Evolutionary conservation across 805 yeast species (phyloP).

Genomic region (Clavispora santaluciae): DNA sequence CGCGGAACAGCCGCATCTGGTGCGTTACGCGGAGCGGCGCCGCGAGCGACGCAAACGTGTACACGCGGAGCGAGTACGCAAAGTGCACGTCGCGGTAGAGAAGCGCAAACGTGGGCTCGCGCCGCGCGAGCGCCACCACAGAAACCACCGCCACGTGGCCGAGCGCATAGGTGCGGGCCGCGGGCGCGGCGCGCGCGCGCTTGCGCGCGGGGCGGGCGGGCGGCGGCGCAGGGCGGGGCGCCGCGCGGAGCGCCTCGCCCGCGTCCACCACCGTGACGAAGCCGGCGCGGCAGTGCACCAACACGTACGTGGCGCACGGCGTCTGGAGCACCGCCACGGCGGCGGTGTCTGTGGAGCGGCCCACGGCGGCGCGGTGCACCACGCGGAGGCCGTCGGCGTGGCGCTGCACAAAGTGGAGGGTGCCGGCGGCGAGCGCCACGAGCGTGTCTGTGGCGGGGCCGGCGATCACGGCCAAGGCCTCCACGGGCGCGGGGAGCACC

Average conservation of each 20-base stretch:
- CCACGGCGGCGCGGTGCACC: not conserved
- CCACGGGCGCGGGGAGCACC: not conserved
- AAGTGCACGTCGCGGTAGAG: conserved; percentile 32
- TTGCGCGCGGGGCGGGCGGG: too few species aligned
- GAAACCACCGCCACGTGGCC: conserved; percentile 11
- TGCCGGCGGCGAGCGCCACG: not conserved
- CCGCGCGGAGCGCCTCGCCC: too few species aligned
- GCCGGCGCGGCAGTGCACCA: not conserved
- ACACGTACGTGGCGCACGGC: not conserved
- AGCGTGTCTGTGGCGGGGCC: not conserved
- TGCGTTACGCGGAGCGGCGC: conserved; percentile 8
- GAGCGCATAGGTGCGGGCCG: conserved; percentile 6
- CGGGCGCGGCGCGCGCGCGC: not conserved
- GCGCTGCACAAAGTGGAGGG: not conserved
- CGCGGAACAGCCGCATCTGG: conserved; percentile 27
- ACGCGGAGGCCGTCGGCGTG: not conserved
- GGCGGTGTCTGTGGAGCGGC: not conserved
- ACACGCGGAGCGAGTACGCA: conserved; percentile 28
- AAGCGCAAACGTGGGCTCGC: conserved; percentile 18
- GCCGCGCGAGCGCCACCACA: conserved; percentile 3
- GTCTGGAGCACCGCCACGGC: not conserved
- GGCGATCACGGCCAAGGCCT: not conserved
- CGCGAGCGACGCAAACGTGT: conserved; percentile 11
- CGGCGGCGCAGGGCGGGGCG: too few species aligned
- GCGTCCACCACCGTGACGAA: not conserved